phyloP scores from a whole-genome alignment of 2,329 filamentous ascomycete genomes.

The Aspergillus hiratsukae region DNA sequence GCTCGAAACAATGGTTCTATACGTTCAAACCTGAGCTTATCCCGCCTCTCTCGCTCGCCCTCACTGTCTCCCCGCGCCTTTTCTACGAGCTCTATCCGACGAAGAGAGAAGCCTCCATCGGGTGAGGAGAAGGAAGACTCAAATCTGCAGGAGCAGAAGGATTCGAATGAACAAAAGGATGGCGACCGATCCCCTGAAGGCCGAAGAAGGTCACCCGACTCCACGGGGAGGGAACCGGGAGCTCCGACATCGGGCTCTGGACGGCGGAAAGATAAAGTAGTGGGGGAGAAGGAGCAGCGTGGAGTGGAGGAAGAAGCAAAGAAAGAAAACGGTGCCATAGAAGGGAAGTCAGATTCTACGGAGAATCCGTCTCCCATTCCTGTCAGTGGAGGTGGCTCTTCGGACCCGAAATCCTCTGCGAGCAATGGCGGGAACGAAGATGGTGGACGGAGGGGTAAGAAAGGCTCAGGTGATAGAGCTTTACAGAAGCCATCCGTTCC shows the following conservation, averaged over 20 bases:
- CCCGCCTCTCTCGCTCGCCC: slow-evolving; percentile 20
- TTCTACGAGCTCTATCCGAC: slow-evolving; percentile 44
- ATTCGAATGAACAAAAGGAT: slow-evolving; percentile 30
- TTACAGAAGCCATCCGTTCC: slow-evolving; percentile 85
- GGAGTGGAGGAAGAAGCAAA: slow-evolving; percentile 37
- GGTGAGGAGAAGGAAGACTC: slow-evolving; percentile 31
- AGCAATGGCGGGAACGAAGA: slow-evolving; percentile 52
- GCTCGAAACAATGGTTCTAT: slow-evolving; percentile 29
- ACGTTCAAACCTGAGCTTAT: slow-evolving; percentile 23
- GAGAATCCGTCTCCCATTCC: slow-evolving; percentile 46
- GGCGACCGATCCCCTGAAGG: slow-evolving; percentile 43
- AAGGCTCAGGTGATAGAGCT: slow-evolving; percentile 63
- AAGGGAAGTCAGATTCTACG: slow-evolving; percentile 46
- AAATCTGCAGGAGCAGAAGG: slow-evolving; percentile 24
- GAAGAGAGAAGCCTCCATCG: slow-evolving; percentile 55
- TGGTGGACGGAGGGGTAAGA: slow-evolving; percentile 67
- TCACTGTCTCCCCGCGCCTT: slow-evolving; percentile 37
- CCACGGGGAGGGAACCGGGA: slow-evolving; percentile 28
- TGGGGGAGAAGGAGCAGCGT: slow-evolving; percentile 37
- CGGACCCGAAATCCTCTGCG: slow-evolving; percentile 51
- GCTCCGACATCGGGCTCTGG: slow-evolving; percentile 30
- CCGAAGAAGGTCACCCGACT: slow-evolving; percentile 39
- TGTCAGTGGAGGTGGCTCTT: slow-evolving; percentile 26
- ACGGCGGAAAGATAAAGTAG: slow-evolving; percentile 39
- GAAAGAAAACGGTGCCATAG: slow-evolving; percentile 33